Base-by-base conservation (phyloP, 805 yeast genomes). In the Clavispora carvajalis region DNA sequence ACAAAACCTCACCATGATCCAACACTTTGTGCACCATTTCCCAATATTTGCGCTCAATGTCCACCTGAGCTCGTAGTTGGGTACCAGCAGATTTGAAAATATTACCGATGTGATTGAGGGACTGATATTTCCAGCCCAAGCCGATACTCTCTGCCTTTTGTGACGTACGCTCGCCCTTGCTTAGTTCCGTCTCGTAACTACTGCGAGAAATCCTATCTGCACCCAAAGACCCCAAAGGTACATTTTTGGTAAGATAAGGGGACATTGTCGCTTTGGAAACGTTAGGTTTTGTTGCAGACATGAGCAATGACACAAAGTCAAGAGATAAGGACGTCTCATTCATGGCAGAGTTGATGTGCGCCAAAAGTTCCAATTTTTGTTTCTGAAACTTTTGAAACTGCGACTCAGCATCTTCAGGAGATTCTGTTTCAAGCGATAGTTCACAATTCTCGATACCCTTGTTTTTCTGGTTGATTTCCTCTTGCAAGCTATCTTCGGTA, bases 241-340 rank as follows among this genome's bases (percentile, higher is more conserved):
- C 84, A 40, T 76, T 77, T 51, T 84, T 82, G 50, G 80, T 77
- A 46, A 89, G 65, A 57, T 79, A 89, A 0, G 95, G 88, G 1
- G 96, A 88, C 79, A 91, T 86, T 1, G 97, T 87, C 2, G 89
- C 72, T 24, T 84, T 75, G 2, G 95, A 95, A 1, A 91, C 84
- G 15, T 87, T 86, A 1, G 96, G 96, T 46, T 93, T 74, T 9
- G 79, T 78, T 9, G 86, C 76, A 15, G 96, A 84, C 33, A 91
- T 73, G 43, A 93, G 65, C 45, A 91, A 69, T 1, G 96, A 87
- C 1, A 91, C 82, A 47, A 90, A 85, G 56, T 91, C 99, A 42
- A 90, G 66, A 1, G 95, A 82, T 28, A 93, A 62, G 0, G 96
- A 89, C 0, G 95, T 80, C 56, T 93, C 97, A 57, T 91, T 93